These are phyloP conservation scores for Ceratopteris richardii DNA, from an alignment of 75 land plant genomes.

Conservation along the genomic window DNA sequence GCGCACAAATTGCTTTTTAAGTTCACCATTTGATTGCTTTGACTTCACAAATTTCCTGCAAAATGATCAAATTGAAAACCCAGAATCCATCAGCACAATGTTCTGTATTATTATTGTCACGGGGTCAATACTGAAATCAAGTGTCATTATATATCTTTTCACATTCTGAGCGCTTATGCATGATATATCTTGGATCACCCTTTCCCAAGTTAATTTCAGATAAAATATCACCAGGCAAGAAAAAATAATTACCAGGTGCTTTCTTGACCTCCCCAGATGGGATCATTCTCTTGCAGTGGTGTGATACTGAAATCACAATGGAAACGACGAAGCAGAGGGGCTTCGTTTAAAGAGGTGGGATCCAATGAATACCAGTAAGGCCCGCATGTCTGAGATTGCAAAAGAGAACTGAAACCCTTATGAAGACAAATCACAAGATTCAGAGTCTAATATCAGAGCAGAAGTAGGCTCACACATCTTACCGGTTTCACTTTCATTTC, in stretches of 20 bases:
- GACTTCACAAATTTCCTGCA: not conserved
- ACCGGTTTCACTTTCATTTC: slow-evolving; percentile 8
- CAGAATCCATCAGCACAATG: no score
- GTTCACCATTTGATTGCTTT: not conserved
- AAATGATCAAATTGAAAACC: no score
- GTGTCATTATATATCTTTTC: no score
- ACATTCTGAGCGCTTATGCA: no score
- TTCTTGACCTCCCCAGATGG: slow-evolving; percentile 14
- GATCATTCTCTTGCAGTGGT: slow-evolving; percentile 3
- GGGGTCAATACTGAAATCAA: no score
- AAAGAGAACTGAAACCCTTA: not conserved
- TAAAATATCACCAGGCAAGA: no score
- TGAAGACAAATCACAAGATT: not conserved
- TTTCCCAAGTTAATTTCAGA: no score
- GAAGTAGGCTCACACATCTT: not conserved
- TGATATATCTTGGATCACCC: no score
- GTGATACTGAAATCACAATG: slow-evolving; percentile 10
- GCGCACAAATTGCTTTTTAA: not conserved
- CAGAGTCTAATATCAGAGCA: not conserved
- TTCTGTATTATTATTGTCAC: no score
- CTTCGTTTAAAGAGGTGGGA: not conserved
- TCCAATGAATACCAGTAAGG: slow-evolving; percentile 11
- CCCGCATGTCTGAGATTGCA: slow-evolving; percentile 1
- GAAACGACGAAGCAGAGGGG: slow-evolving; percentile 2
- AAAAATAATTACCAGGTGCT: not conserved